A percentile compares a stretch with the other conserved stretches of the same genome.
phyloP scores from a whole-genome alignment of 2,329 filamentous ascomycete genomes.

The Alternaria ethzedia region DNA sequence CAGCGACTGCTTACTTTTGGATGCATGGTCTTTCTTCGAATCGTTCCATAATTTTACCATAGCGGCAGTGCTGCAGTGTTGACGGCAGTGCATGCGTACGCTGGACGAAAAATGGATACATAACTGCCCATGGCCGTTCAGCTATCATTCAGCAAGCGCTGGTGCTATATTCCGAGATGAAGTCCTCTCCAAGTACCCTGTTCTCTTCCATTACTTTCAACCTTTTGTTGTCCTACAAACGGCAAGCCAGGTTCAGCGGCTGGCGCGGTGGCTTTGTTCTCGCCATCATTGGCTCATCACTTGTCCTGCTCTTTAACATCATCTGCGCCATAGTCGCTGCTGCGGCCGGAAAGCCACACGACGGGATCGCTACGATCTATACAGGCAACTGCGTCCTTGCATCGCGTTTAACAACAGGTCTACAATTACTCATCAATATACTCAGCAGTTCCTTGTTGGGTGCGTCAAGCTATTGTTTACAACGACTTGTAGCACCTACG shows the following conservation, averaged over 20 bases:
- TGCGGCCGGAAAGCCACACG: background rate
- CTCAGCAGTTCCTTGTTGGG: background rate
- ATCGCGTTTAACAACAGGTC: background rate
- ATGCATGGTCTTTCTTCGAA: background rate
- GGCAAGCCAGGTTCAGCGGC: background rate
- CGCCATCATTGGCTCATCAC: background rate
- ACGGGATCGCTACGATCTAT: background rate
- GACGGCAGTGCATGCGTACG: background rate
- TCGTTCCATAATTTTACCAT: background rate
- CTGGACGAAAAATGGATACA: accelerated
- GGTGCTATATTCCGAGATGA: no score
- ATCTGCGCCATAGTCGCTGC: background rate
- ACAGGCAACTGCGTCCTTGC: background rate
- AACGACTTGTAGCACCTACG: background rate
- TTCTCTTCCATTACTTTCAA: background rate
- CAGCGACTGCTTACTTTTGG: accelerated
- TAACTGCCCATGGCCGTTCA: background rate
- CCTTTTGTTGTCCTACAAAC: accelerated
- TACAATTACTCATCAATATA: background rate
- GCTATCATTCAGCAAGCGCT: no score
- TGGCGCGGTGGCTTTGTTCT: background rate
- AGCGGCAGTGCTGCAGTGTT: background rate
- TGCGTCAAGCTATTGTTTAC: background rate
- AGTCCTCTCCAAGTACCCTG: background rate
- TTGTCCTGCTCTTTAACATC: accelerated